Evolutionary conservation across 371 early-diverging fungal genomes (phyloP), one percentile per base, ranked within the genome.

Genomic region (Rhizopus stolonifer): DNA sequence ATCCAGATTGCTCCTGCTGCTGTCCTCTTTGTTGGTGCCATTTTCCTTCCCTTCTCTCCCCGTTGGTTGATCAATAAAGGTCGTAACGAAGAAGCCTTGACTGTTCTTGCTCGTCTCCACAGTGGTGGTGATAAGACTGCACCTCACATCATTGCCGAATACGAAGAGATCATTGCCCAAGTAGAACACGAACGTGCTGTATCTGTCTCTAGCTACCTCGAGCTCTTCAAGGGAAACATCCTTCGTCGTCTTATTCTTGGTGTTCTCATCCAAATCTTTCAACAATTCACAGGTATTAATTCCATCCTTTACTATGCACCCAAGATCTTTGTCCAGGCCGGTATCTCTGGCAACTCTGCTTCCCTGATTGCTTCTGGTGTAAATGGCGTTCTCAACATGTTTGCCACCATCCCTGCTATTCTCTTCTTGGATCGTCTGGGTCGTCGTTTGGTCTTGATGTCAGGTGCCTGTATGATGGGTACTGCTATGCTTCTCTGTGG

Each of bases 71-170:
- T 72, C 47, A 58, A 49, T 58, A 67, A 61, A 32, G 86, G 70
- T 29, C 72, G 77, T 33, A 90, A 83, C 22, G 89, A 88, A n/a
- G 93, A 95, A 60, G 92, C 89, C 23, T 71, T 84, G 15, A 48
- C 60, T 40, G 87, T 86, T 7, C 71, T 97, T 13, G 91, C 92
- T 38, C 70, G 82, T 46, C 79, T 96, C 61, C 86, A 90, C 33
- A 75, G 82, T 25, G 50, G 59, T 7, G 80, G 83, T 47, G 78
- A 85, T 50, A 68, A 65, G 54, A 70, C 74, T 40, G 67, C 65
- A 39, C 70, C 85, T 21, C 73, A 60, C 17, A 88, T 93, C 24
- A 48, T 82, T 13, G 77, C 80, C n/a, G 95, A 95, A 72, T 87
- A 77, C 66, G 72, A 84, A 39, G 86, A 87, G 26, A 91, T 94